Evolutionary conservation across 139 green algal genomes (phyloP).

Genomic region (Chlorella ohadii): DNA sequence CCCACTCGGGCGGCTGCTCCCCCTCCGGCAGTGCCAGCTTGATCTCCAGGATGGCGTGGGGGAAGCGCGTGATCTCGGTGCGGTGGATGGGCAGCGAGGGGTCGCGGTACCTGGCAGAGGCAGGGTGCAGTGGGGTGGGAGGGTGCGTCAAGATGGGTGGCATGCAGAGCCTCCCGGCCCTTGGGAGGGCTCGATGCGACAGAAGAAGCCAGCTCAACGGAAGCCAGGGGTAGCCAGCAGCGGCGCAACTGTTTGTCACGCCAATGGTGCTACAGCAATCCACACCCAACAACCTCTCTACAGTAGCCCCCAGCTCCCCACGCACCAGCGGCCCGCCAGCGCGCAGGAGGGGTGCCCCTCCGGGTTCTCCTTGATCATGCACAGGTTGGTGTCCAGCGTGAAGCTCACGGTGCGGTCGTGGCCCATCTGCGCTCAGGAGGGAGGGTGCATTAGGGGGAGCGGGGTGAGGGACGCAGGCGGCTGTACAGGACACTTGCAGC

Average conservation of each 20-base stretch:
- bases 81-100: slow-evolving; percentile 76
- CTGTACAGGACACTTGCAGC: no score
- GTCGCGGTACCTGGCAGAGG: slow-evolving; percentile 71
- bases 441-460: not conserved
- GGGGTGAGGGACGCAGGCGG: no score
- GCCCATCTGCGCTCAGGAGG: slow-evolving; percentile 74
- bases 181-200: no score
- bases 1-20: slow-evolving; percentile 83
- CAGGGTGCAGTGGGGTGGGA: not conserved
- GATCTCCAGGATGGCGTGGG: slow-evolving; percentile 94
- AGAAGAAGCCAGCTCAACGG: no score
- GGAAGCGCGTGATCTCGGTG: slow-evolving; percentile 94
- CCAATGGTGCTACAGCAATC: no score
- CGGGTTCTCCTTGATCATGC: slow-evolving; percentile 97
- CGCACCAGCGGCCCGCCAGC: slow-evolving; percentile 53
- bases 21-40: slow-evolving; percentile 93
- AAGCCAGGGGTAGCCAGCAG: no score
- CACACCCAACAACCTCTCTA: no score
- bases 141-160: not conserved
- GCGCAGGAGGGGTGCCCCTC: slow-evolving; percentile 81
- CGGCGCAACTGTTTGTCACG: no score
- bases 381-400: slow-evolving; percentile 95
- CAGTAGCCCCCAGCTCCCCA: not conserved
- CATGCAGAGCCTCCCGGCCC: no score
- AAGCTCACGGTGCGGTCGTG: slow-evolving; percentile 93